Base-by-base conservation (phyloP, 2,329 filamentous ascomycete genomes). In the Ceratocystis colombiana region DNA sequence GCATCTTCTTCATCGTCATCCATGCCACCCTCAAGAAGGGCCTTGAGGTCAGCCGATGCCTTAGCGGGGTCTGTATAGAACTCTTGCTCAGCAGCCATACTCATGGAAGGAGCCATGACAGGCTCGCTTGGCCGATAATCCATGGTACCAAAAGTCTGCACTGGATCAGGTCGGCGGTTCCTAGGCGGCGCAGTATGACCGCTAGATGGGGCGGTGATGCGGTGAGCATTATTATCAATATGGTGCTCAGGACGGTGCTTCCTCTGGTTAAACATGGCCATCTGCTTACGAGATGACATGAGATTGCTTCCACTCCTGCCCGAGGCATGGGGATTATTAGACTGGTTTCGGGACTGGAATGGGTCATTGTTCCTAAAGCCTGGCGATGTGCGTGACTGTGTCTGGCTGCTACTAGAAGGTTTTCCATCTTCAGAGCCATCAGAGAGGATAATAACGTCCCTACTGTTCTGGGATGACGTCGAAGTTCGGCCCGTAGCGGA, bases 1-100 rank as follows among this genome's bases (percentile, higher is more conserved):
- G 46, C 28, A 7, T 74, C 77, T 55, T 76, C 76, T 63, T 85
- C 84, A 0, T 88, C 86, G 15, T 89, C 88, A 64, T 92, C 88
- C 75, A 93, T 85, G 8, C 88, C 88, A 6, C 88, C 89, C 73
- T 93, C 89, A 1, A 94, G 79, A n/a, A 94, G 75, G 6, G 87
- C 88, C 73, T 94, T 94, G 69, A 94, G 80, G 70, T 93, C 89
- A 61, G 86, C 86, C 63, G 83, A 84, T 10, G 89, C 88, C 73
- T 89, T 87, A 67, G 79, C 78, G 0, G 87, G 84, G 70, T 92
- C 88, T 5, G 88, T 84, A 70, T 88, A 90, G 68, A 84, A 79
- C 1, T 79, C 76, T 65, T 79, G 77, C n/a, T 62, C 68, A 69
- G 67, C 71, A 12, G 37, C 64, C 37, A 64, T 25, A n/a, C 44